A percentile compares a stretch with the other conserved stretches of the same genome.
These are phyloP conservation scores for Themeda triandra DNA, from an alignment of 176 grass and related monocot species.

Conservation along the genomic window DNA sequence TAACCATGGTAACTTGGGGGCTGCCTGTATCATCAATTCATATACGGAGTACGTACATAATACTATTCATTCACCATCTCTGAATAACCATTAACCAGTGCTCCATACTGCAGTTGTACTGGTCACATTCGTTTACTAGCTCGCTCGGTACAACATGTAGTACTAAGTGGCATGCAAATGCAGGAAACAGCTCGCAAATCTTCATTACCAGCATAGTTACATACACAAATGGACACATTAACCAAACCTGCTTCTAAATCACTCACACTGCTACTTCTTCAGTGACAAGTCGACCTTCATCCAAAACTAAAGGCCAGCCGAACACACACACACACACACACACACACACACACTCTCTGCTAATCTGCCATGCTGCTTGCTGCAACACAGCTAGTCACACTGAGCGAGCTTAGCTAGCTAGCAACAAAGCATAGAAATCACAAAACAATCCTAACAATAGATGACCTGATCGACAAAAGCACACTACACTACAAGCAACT, in stretches of 20 bases:
- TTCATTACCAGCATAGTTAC: not conserved
- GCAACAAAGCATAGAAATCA: not conserved
- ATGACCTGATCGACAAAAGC: not conserved
- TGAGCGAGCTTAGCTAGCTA: not conserved
- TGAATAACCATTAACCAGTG: too few relatives aligned
- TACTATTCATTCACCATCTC: too few relatives aligned
- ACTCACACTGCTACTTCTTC: not conserved
- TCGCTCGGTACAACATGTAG: too few relatives aligned
- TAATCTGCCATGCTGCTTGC: not conserved
- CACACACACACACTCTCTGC: not conserved
- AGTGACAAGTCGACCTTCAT: constrained; percentile 6
- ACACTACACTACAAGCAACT: not conserved
- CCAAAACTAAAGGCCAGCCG: constrained; percentile 48
- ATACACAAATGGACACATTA: not conserved
- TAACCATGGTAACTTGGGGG: not conserved
- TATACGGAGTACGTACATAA: too few relatives aligned
- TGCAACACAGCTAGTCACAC: not conserved
- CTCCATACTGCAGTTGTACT: too few relatives aligned
- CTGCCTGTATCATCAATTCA: not conserved
- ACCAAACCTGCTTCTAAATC: not conserved
- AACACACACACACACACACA: not conserved
- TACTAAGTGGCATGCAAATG: too few relatives aligned
- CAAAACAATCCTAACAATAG: not conserved
- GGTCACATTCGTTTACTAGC: too few relatives aligned
- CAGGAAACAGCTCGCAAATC: too few relatives aligned